A percentile compares a stretch with the other conserved stretches of the same genome.
Evolutionary conservation across 2,329 filamentous ascomycete species (phyloP).

Genomic region (Clonostachys rhizophaga): DNA sequence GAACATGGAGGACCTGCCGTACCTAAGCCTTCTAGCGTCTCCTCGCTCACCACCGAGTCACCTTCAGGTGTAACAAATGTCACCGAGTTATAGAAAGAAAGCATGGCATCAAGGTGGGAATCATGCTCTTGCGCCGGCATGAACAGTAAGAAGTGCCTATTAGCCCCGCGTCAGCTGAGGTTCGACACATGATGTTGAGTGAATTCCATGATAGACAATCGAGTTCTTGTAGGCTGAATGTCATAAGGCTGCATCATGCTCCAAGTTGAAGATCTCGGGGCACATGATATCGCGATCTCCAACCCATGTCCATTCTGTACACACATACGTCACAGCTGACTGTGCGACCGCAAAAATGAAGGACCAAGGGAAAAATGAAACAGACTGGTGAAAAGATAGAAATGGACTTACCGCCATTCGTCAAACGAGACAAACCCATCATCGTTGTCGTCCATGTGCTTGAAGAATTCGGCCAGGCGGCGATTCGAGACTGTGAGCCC

Average conservation of each 20-base stretch:
- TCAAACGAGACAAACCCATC: slow-evolving; percentile 87
- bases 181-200: slow-evolving; percentile 15
- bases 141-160: slow-evolving; percentile 88
- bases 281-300: no score
- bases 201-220: background rate
- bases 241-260: slow-evolving; percentile 4
- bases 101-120: slow-evolving; percentile 72
- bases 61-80: slow-evolving; percentile 90
- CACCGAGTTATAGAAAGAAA: slow-evolving; percentile 88
- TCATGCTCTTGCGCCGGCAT: slow-evolving; percentile 61
- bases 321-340: no score
- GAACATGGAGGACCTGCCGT: slow-evolving; percentile 52
- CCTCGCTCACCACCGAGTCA: slow-evolving; percentile 87
- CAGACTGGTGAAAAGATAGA: background rate
- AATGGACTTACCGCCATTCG: slow-evolving; percentile 84
- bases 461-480: slow-evolving; percentile 81
- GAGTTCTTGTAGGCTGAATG: background rate
- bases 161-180: slow-evolving; percentile 12
- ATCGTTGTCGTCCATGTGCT: slow-evolving; percentile 82
- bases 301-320: no score
- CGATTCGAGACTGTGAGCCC: slow-evolving; percentile 74
- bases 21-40: slow-evolving; percentile 92
- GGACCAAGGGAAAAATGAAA: no score
- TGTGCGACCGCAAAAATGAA: no score
- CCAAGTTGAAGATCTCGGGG: background rate